Percentiles rank a stretch among this genome's conserved stretches.
Evolutionary conservation across 2,329 filamentous ascomycete genomes (phyloP).

Genomic region (Fusarium multiceps): DNA sequence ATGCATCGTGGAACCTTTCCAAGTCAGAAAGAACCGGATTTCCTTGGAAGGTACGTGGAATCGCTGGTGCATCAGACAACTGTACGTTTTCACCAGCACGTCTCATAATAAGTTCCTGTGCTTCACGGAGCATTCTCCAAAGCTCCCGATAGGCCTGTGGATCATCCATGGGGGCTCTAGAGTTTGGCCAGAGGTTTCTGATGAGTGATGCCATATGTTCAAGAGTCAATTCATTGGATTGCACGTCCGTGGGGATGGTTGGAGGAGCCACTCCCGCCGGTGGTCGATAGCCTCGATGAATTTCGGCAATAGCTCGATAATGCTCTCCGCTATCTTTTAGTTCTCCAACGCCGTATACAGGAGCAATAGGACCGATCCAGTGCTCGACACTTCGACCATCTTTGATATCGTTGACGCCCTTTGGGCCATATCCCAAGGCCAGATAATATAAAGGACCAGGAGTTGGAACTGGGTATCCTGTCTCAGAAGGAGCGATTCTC

Average conservation of each 20-base stretch:
- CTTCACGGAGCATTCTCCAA: neutral
- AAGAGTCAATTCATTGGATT: neutral
- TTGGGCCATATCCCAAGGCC: slow-evolving; percentile 44
- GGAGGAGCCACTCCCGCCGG: neutral
- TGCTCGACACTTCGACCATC: slow-evolving; percentile 33
- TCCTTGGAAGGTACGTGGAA: neutral
- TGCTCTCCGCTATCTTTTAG: neutral
- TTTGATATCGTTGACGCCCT: slow-evolving; percentile 42
- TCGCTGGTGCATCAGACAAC: too few species aligned
- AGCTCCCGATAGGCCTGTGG: neutral
- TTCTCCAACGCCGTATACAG: slow-evolving; percentile 24
- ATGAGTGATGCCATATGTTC: slow-evolving; percentile 4
- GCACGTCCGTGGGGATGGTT: neutral
- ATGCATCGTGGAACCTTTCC: neutral
- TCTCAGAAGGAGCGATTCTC: neutral
- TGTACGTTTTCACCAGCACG: neutral
- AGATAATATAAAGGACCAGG: slow-evolving; percentile 52
- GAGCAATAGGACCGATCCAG: slow-evolving; percentile 40
- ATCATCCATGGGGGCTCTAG: neutral
- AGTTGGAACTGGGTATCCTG: too few species aligned
- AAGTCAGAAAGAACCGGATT: slow-evolving; percentile 14
- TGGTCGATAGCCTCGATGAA: slow-evolving; percentile 18
- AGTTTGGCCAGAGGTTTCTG: neutral
- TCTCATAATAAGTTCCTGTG: neutral
- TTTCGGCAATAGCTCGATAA: neutral